Evolutionary conservation across 306 rosid genomes (phyloP).

Genomic region (Carpinus viminea): DNA sequence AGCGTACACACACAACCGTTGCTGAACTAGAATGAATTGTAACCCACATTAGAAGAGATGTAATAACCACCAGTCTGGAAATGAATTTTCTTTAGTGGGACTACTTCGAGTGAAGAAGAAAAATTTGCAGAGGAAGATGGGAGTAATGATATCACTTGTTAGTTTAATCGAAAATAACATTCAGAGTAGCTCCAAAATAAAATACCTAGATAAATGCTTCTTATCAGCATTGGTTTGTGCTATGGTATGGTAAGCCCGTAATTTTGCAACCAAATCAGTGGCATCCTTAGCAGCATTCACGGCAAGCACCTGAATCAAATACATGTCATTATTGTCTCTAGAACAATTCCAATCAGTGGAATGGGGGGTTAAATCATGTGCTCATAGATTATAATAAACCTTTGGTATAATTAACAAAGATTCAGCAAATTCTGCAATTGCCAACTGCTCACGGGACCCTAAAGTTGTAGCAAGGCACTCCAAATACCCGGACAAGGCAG

Average conservation of each 20-base stretch:
- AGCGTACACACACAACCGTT: too few species aligned
- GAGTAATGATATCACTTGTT: background rate
- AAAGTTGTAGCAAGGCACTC: constrained; percentile 94
- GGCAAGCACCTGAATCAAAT: constrained; percentile 71
- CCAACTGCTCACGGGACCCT: constrained; percentile 99
- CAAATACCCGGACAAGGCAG: constrained; percentile 90
- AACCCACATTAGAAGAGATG: background rate
- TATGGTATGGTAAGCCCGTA: constrained; percentile 80
- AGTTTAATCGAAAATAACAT: background rate
- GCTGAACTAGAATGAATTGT: background rate
- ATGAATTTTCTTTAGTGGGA: background rate
- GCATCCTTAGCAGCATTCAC: constrained; percentile 99
- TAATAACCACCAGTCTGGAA: background rate
- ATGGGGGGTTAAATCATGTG: background rate
- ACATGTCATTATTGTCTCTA: constrained; percentile 15
- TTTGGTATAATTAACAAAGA: constrained; percentile 83
- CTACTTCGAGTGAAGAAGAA: background rate
- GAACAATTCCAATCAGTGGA: background rate
- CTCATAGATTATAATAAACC: constrained; percentile 35
- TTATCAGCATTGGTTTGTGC: constrained; percentile 91
- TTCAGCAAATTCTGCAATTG: constrained; percentile 97
- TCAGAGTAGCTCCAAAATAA: background rate
- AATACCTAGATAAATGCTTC: constrained; percentile 86
- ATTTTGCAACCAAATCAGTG: constrained; percentile 84
- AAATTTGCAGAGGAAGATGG: background rate